A percentile compares a stretch with the other conserved stretches of the same genome.
Evolutionary conservation across 2,329 filamentous ascomycete genomes (phyloP).

Genomic region (Aspergillus oerlinghausenensis): DNA sequence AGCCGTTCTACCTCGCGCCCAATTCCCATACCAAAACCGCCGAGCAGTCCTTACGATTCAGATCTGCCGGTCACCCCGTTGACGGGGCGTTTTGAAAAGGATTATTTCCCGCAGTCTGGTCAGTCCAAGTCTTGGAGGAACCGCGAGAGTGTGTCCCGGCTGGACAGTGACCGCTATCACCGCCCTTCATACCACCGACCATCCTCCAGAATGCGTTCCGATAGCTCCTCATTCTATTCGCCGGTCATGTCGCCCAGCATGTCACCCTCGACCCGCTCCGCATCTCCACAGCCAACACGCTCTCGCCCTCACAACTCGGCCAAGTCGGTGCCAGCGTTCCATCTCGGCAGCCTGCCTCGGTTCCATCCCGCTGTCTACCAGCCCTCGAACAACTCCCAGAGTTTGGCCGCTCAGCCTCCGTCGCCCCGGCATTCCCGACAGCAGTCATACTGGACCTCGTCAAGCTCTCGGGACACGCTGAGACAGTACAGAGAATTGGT

Average conservation of each 20-base stretch:
- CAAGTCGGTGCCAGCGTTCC: constrained; percentile 35
- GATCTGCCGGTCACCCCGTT: constrained; percentile 36
- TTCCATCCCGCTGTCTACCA: constrained; percentile 45
- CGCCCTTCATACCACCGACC: constrained; percentile 8
- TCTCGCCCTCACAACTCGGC: constrained; percentile 27
- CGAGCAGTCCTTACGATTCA: constrained; percentile 21
- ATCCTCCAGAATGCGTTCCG: constrained; percentile 28
- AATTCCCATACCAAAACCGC: constrained; percentile 32
- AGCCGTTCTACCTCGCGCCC: constrained; percentile 28
- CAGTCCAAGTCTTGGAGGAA: constrained; percentile 12
- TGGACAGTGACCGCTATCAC: constrained; percentile 10
- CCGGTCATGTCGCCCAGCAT: constrained; percentile 28
- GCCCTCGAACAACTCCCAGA: constrained; percentile 21
- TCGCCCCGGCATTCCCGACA: constrained; percentile 31
- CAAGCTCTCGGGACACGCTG: constrained; percentile 34
- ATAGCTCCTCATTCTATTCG: constrained; percentile 29
- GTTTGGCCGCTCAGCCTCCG: constrained; percentile 23
- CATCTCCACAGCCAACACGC: constrained; percentile 33
- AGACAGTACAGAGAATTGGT: constrained; percentile 43
- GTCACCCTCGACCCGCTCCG: constrained; percentile 28
- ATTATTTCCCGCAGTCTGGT: constrained; percentile 31
- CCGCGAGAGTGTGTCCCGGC: constrained; percentile 13
- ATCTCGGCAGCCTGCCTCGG: constrained; percentile 40
- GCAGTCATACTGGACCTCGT: constrained; percentile 27
- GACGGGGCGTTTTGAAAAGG: constrained; percentile 35